Percentiles rank a stretch among this genome's conserved stretches.
Conservation (phyloP, 1,139 yeast species). For the Candida glucosophila region DNA sequence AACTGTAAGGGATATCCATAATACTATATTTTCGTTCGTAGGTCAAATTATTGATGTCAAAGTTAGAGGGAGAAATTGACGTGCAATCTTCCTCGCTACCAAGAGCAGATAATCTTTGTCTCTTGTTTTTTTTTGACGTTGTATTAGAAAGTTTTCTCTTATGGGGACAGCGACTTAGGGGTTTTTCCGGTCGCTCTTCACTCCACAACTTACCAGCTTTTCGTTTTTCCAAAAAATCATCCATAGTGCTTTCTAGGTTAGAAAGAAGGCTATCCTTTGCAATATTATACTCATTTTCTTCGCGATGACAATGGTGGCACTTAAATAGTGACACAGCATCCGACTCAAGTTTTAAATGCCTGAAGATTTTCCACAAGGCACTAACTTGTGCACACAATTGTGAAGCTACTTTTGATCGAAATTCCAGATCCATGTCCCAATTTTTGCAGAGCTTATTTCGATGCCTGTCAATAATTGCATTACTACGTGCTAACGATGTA, state of each 20-base stretch:
- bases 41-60: conserved; percentile 5
- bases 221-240: conserved; percentile 12
- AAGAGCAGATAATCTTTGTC: too few relatives aligned
- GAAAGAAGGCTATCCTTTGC: conserved; percentile 4
- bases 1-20: conserved; percentile 11
- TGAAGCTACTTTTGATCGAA: too few relatives aligned
- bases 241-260: conserved; percentile 15
- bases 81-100: too few relatives aligned
- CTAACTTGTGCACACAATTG: too few relatives aligned
- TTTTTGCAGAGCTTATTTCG: too few relatives aligned
- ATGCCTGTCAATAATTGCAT: too few relatives aligned
- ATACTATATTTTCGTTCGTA: conserved; percentile 12
- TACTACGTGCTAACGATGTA: conserved; percentile 12
- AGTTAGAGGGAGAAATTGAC: too few relatives aligned
- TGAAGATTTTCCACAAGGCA: conserved; percentile 5
- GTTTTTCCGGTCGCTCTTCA: too few relatives aligned
- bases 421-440: neutral
- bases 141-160: too few relatives aligned
- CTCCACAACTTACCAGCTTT: conserved; percentile 11
- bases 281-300: conserved; percentile 3
- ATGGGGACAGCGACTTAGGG: too few relatives aligned
- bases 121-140: too few relatives aligned
- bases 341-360: conserved; percentile 6
- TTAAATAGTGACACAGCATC: conserved; percentile 4
- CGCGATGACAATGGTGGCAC: too few relatives aligned